Base-by-base conservation (phyloP, 2,329 filamentous ascomycete species). In the Penicillium sp. region DNA sequence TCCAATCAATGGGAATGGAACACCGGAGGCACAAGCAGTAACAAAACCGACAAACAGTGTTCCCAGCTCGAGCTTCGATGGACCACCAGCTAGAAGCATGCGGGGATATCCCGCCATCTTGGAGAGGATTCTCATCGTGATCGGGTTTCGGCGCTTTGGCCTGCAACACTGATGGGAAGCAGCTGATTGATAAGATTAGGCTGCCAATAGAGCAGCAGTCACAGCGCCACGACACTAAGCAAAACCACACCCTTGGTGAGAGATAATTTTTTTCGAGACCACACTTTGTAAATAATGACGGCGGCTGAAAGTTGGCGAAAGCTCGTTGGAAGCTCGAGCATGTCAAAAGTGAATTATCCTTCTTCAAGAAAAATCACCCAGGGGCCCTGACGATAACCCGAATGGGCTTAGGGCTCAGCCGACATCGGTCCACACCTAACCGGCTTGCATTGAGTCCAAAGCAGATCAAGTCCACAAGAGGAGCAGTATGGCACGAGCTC, bases 1-100 rank as follows among this genome's bases (percentile, higher is more conserved):
- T 15, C 66, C 71, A 21, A 75, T 70, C 6, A 75, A 50, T 9
- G 73, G 72, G 30, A 74, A 74, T 4, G 73, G 72, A 1, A 75
- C 69, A 32, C 73, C 73, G 7, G 72, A 67, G 27, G 64, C 72
- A 23, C 71, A 68, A 29, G 71, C 66, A 29, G 51, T 60, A 8
- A 60, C 36, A 18, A 69, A 60, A 7, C 63, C 68, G 13, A 61
- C 36, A n/a, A 66, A 29, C 8, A 72, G 58, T 33, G 58, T 66
- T 40, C 51, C 58, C 10, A 68, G 27, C 23, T 72, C 69, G 32
- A 57, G 33, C 41, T 58, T 64, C 12, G 72, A 69, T 20, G 72
- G 72, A 23, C 65, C 68, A n/a, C 62, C 70, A 29, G 71, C 70
- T 51, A 75, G 48, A 36, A 75, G 62, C 21, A 75, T 62, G 46